phyloP scores from a whole-genome alignment of 164 flowering plant species.

The Echeveria elegans region DNA sequence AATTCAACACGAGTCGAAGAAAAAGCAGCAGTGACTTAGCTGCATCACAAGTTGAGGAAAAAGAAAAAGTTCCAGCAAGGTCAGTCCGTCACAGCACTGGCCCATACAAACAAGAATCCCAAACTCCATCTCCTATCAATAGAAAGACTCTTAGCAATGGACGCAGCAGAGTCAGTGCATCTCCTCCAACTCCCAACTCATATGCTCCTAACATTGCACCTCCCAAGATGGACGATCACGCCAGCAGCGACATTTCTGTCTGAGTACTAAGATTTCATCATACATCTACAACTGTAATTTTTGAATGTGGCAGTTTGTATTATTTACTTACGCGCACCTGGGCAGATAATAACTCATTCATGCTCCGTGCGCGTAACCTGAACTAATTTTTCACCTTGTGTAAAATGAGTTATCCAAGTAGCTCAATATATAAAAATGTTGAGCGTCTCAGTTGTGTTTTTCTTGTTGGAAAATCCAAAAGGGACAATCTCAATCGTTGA shows the following conservation, averaged over 20 bases:
- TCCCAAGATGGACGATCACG: not conserved
- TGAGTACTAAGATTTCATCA: constrained; percentile 21
- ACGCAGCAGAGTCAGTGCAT: constrained; percentile 20
- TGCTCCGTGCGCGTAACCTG: not conserved
- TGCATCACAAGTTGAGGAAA: constrained; percentile 27
- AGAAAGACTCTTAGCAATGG: not conserved
- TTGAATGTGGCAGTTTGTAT: not conserved
- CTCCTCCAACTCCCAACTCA: constrained; percentile 13
- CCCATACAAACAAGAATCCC: constrained; percentile 24
- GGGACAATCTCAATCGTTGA: too few relatives aligned
- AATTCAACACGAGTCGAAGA: constrained; percentile 46
- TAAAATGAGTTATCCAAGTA: too few relatives aligned
- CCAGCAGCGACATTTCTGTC: constrained; percentile 12
- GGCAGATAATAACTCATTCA: not conserved
- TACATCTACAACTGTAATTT: not conserved
- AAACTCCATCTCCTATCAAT: too few relatives aligned
- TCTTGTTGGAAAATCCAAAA: too few relatives aligned
- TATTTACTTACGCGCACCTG: not conserved
- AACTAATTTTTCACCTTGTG: too few relatives aligned
- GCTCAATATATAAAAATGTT: too few relatives aligned
- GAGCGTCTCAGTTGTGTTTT: too few relatives aligned
- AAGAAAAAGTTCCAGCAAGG: constrained; percentile 23
- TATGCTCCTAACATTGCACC: constrained; percentile 17
- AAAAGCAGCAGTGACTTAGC: constrained; percentile 61
- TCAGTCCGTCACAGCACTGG: constrained; percentile 53